Evolutionary conservation across 139 green algal species (phyloP), one percentile per base, ranked within the genome.

Genomic region (Tetraselmis striata): DNA sequence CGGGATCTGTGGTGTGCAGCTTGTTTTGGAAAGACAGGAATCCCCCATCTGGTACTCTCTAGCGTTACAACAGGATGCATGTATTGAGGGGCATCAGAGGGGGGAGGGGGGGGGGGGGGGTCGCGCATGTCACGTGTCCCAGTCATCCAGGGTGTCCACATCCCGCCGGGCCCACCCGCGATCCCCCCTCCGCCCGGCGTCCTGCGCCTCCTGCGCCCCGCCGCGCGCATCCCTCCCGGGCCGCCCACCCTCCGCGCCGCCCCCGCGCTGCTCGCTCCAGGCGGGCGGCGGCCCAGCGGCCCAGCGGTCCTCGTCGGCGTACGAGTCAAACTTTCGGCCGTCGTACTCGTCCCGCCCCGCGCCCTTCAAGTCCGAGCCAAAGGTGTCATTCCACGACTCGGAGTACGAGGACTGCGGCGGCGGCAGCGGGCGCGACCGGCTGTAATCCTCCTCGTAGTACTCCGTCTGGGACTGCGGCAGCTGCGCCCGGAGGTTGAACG

Each of bases 401-500:
- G 45, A 5, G 18, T 25, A 67, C 11, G 45, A 25, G 45, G 45
- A 67, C 11, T 18, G 45, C 18, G 45, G 45, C 11, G 45, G 45
- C 45, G 45, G 45, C 45, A 67, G 45, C 45, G 45, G 45, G 45
- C 45, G 45, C 45, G 45, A 67, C 45, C 45, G 5, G 5, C 18
- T 18, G 45, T 25, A 67, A 5, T 67, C 45, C 5, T 67, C 45
- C 5, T 67, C 45, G 11, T 25, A 18, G 11, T 25, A 67, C 5
- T 67, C 45, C 5, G 45, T 18, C 45, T 67, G 11, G 11, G 11
- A 18, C 58, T 88, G 75, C 23, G 32, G 29, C 30, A 83, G 77
- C 75, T 87, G 84, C 18, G 81, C 81, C 0, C 89, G 79, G 58
- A 93, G 82, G 11, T 84, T 85, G 79, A 93, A 93, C 0, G 89